Base-by-base conservation (phyloP, 768 basidiomycete species). In the Pleurotus pulmonarius region DNA sequence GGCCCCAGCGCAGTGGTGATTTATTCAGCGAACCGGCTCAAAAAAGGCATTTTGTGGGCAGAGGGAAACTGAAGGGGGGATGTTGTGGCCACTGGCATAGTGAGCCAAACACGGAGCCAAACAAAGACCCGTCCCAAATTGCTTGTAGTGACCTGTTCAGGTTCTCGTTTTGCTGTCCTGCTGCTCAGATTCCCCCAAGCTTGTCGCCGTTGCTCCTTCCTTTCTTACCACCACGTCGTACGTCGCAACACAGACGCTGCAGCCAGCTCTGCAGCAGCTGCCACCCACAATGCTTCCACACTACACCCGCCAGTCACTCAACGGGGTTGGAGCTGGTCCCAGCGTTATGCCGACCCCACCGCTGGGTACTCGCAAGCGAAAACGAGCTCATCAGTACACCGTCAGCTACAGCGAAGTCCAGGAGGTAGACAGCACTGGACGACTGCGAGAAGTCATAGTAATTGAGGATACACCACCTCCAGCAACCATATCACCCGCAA, bases 401-500 rank as follows among this genome's bases (percentile, higher is more conserved):
- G 87, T 93, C 71, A 87, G 82, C 75, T 93, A 92, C 77, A 90
- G 87, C 67, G 90, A 93, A 69, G 89, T 92, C 40, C 86, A 92
- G 64, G 92, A 94, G 73, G 81, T 92, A 68, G 92, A 94, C 73
- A 79, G 77, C 63, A 76, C 87, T 48, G 92, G 92, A 59, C 76
- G 79, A 62, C 77, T 92, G 39, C 76, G 92, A 53, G 92, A 94
- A 70, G 88, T 94, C 68, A 94, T 94, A 71, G 87, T 94, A 64
- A 92, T 94, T 70, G 92, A 94, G 64, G 92, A 94, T 75, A 93
- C 92, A 44, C 92, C 92, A 25, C 91, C 91, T 43, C 83, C 86
- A 55, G 51, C 51, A 34, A 90, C 91, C 49, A 81, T 86, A 67
- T 90, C 88, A 51, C 87, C 90, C 56, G 83, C 88, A 58, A 80